Evolutionary conservation across 495 filamentous ascomycete species (phyloP).

Genomic region (Neurospora sp.): DNA sequence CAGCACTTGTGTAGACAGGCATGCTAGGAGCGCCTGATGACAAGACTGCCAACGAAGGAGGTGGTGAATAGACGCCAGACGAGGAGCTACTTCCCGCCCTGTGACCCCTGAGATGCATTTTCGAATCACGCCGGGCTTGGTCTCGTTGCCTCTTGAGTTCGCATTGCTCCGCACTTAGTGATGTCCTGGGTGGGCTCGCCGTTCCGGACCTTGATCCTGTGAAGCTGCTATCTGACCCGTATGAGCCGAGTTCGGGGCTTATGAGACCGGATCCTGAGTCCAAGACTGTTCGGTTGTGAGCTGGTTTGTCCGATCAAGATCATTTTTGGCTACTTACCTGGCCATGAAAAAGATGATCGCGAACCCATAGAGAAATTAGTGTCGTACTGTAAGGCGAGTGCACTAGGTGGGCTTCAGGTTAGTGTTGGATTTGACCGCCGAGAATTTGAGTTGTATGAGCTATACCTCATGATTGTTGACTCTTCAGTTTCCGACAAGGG

Average conservation of each 20-base stretch:
- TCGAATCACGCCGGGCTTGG: slow-evolving; percentile 33
- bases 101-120: slow-evolving; percentile 27
- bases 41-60: slow-evolving; percentile 30
- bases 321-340: slow-evolving; percentile 14
- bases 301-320: not conserved
- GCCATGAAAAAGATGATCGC: slow-evolving; percentile 35
- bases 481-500: not conserved
- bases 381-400: slow-evolving; percentile 37
- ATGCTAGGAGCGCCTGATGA: slow-evolving; percentile 25
- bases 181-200: slow-evolving; percentile 34
- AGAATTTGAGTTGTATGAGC: not conserved
- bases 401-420: slow-evolving; percentile 18
- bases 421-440: not conserved
- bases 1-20: slow-evolving; percentile 38
- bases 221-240: slow-evolving; percentile 34
- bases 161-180: slow-evolving; percentile 37
- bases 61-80: slow-evolving; percentile 28
- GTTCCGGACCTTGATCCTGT: slow-evolving; percentile 36
- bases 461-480: slow-evolving; percentile 33
- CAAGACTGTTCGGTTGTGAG: slow-evolving; percentile 19
- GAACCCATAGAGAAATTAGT: slow-evolving; percentile 35
- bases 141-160: slow-evolving; percentile 40
- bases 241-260: slow-evolving; percentile 27
- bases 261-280: slow-evolving; percentile 29
- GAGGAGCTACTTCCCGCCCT: slow-evolving; percentile 34